Evolutionary conservation across 2,329 filamentous ascomycete genomes (phyloP), one percentile per base, ranked within the genome.

Genomic region (Coccinonectria pachysandricola): DNA sequence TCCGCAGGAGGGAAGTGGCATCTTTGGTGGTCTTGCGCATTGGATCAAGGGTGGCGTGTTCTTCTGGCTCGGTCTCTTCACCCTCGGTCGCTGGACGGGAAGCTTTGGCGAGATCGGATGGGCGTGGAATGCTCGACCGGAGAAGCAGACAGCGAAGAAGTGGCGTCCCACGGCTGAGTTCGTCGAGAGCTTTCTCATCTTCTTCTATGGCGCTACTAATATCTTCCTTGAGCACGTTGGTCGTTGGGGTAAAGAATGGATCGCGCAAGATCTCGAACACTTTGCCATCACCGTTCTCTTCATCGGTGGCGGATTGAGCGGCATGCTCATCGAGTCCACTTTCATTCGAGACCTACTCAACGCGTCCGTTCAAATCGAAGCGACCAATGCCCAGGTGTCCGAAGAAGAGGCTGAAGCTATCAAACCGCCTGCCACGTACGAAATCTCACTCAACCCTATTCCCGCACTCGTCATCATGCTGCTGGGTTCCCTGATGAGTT

Each of bases 21-120:
- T 95, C 31, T 92, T 88, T 62, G 87, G 77, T 41, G 85, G 88
- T 2, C 65, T 95, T 21, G 88, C 88, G 6, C 88, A 96, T 50
- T 94, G 84, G 61, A 76, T 95, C 53, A 96, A 96, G 53, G 88
- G 88, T 23, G 83, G 83, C 4, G 80, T 96, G 28, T 96, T 96
- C 63, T 85, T 95, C 59, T 91, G 84, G 77, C 83, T 92, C 37
- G 88, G 88, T 7, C 57, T 94, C 12, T 59, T 95, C 34, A 93
- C 84, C 0, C 65, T 96, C 4, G 86, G 85, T 15, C 78, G 88
- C 30, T 95, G 85, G 80, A 75, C 86, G 48, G 88, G 88, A 14
- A 82, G 81, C 51, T 96, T 93, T 51, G 77, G 81, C 31, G 83
- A 94, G 34, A 69, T 88, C 30, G 88, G 88, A 39, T 96, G 88